Evolutionary conservation across 805 yeast genomes (phyloP), one percentile per base, ranked within the genome.

Genomic region (Nakazawaea siamensis): DNA sequence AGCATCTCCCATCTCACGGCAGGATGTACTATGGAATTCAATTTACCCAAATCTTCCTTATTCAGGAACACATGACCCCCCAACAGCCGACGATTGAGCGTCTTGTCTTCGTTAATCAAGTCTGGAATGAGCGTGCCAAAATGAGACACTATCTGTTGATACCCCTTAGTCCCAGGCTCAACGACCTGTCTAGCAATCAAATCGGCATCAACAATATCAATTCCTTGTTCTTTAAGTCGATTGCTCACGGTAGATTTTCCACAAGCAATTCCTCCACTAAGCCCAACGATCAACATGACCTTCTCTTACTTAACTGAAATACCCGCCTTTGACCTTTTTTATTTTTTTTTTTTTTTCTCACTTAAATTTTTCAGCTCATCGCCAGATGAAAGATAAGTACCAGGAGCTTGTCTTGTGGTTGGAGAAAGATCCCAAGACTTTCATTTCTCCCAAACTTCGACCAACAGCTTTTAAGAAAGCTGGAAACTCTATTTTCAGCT

Each of bases 191-290:
- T 70, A 0, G 98, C 97, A 29, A 94, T 80, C 33, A 72, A 54
- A 54, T 92, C 99, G 1, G 98, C 97, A 60, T 92, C 98, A 1
- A 92, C 68, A 1, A 92, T 57, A 0, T 80, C 68, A 4, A 82
- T 40, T 48, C 77, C 68, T 9, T 72, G 57, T 8, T 72, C 69
- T 4, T 54, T 42, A 9, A 92, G 58, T 24, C 70, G 55, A 13
- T 59, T 50, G 0, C 96, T 84, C 0, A 84, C 97, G 0, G 97
- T 90, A 14, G 95, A 80, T 50, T 92, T 92, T 3, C 99, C 99
- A n/a, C 92, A 71, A 4, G 96, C 95, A 33, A 92, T 92, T 2
- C 97, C 96, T 2, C 99, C 99, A 0, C 98, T 92, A n/a, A 92
- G 69, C 1, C 99, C 99, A 5, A 92, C 70, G 21, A 92, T 69